These are phyloP conservation scores for Cucumis sativus DNA, from an alignment of 306 rosid genomes.

Conservation along the genomic window DNA sequence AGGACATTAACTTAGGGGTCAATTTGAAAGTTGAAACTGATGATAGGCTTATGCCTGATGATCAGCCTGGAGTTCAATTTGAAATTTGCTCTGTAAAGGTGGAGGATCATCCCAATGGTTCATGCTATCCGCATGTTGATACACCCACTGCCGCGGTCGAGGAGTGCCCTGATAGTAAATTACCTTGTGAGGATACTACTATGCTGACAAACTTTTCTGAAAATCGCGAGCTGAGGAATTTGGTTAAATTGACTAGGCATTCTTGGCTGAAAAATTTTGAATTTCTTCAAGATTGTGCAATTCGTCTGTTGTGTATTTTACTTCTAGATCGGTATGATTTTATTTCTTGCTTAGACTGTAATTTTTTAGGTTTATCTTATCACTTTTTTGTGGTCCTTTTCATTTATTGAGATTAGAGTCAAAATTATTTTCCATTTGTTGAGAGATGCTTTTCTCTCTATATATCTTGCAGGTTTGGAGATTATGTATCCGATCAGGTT, in stretches of 20 bases:
- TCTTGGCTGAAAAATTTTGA: slow-evolving; percentile 79
- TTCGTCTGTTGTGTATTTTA: slow-evolving; percentile 81
- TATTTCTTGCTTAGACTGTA: neutral
- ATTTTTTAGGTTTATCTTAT: neutral
- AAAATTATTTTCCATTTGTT: neutral
- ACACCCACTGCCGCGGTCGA: slow-evolving; percentile 18
- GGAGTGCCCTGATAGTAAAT: slow-evolving; percentile 21
- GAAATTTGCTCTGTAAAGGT: slow-evolving; percentile 25
- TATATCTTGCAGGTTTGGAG: slow-evolving; percentile 76
- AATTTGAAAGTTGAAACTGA: slow-evolving; percentile 32
- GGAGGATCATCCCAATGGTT: slow-evolving; percentile 26
- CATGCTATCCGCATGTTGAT: slow-evolving; percentile 20
- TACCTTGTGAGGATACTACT: slow-evolving; percentile 29
- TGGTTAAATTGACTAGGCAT: slow-evolving; percentile 69
- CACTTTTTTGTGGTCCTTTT: neutral
- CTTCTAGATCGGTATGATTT: slow-evolving; percentile 76
- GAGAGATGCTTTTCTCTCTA: neutral
- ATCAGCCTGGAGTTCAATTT: slow-evolving; percentile 31
- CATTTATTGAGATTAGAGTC: neutral
- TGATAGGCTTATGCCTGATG: slow-evolving; percentile 32
- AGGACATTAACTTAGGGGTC: slow-evolving; percentile 31
- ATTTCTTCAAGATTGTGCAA: slow-evolving; percentile 89
- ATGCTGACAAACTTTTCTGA: slow-evolving; percentile 34
- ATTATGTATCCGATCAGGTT: slow-evolving; percentile 97
- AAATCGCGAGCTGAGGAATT: slow-evolving; percentile 51